Conservation (phyloP, 2,329 filamentous ascomycete genomes). For the Paracorniculantispora psalliotae region DNA sequence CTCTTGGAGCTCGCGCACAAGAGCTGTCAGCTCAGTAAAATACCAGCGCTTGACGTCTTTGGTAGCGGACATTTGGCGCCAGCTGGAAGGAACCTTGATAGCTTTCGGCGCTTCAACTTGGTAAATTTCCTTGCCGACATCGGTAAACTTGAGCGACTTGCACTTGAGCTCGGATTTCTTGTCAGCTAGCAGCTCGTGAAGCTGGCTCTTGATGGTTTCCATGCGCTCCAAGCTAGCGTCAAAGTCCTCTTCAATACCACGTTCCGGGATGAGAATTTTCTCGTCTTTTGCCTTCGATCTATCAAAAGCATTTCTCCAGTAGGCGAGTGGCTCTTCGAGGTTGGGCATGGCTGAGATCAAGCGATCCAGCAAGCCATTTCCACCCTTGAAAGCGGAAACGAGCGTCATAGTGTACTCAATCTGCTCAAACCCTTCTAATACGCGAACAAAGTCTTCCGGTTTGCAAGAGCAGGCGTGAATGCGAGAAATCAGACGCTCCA, state of each 20-base stretch:
- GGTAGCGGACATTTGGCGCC: slow-evolving; percentile 96
- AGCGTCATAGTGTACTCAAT: slow-evolving; percentile 91
- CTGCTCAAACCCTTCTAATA: slow-evolving; percentile 94
- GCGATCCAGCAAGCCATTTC: slow-evolving; percentile 77
- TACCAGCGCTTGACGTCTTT: slow-evolving; percentile 90
- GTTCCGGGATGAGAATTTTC: slow-evolving; percentile 78
- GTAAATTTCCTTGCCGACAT: slow-evolving; percentile 95
- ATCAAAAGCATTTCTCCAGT: slow-evolving; percentile 92
- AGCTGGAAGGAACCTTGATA: slow-evolving; percentile 78
- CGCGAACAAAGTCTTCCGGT: slow-evolving; percentile 85
- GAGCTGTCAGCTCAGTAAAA: slow-evolving; percentile 72
- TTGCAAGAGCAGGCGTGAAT: slow-evolving; percentile 90
- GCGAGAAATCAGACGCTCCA: slow-evolving; percentile 89
- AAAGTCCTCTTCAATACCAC: slow-evolving; percentile 86
- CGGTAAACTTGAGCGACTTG: slow-evolving; percentile 66
- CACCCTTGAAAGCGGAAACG: slow-evolving; percentile 67
- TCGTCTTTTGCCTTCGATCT: slow-evolving; percentile 71
- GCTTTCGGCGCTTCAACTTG: slow-evolving; percentile 86
- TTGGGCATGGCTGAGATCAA: slow-evolving; percentile 84
- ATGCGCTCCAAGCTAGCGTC: slow-evolving; percentile 77
- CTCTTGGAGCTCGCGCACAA: slow-evolving; percentile 87
- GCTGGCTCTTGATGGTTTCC: slow-evolving; percentile 65
- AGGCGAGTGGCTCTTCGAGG: slow-evolving; percentile 65
- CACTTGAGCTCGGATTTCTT: slow-evolving; percentile 71
- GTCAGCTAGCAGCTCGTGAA: slow-evolving; percentile 65